These are phyloP conservation scores for Pseudocercospora pini-densiflorae DNA, from an alignment of 2,329 filamentous ascomycete species.

Conservation along the genomic window DNA sequence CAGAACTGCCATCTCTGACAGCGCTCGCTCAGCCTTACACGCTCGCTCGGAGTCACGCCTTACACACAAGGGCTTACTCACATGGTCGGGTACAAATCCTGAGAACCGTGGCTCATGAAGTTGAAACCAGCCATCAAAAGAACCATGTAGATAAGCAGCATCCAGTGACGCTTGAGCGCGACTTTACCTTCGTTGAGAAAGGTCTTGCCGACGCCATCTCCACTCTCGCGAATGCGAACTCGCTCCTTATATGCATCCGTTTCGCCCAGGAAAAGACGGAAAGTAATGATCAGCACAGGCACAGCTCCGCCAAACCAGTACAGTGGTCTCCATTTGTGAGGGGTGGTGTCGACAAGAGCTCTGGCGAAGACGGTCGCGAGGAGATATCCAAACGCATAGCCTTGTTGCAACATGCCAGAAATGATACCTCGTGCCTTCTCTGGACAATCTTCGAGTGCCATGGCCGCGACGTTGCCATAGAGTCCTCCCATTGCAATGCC, in stretches of 20 bases:
- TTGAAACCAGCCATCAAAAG: conserved; percentile 91
- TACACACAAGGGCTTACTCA: too few species aligned
- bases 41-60: too few species aligned
- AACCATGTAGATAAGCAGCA: conserved; percentile 79
- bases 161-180: conserved; percentile 78
- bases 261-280: conserved; percentile 78
- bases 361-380: conserved; percentile 50
- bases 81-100: conserved; percentile 68
- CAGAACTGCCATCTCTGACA: too few species aligned
- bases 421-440: conserved; percentile 62
- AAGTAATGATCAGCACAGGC: conserved; percentile 78
- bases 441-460: conserved; percentile 66
- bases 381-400: conserved; percentile 68
- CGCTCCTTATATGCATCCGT: conserved; percentile 74
- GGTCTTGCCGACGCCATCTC: conserved; percentile 65
- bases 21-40: too few species aligned
- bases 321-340: conserved; percentile 80
- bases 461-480: conserved; percentile 66
- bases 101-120: conserved; percentile 83
- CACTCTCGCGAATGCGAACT: conserved; percentile 64
- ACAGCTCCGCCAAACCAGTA: conserved; percentile 89
- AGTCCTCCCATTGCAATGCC: conserved; percentile 69
- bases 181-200: conserved; percentile 80
- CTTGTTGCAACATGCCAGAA: conserved; percentile 66
- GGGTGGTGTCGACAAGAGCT: conserved; percentile 74